A percentile compares a stretch with the other conserved stretches of the same genome.
Conservation (phyloP, 2,329 filamentous ascomycete genomes). For the Aspergillus ochraceoroseus region DNA sequence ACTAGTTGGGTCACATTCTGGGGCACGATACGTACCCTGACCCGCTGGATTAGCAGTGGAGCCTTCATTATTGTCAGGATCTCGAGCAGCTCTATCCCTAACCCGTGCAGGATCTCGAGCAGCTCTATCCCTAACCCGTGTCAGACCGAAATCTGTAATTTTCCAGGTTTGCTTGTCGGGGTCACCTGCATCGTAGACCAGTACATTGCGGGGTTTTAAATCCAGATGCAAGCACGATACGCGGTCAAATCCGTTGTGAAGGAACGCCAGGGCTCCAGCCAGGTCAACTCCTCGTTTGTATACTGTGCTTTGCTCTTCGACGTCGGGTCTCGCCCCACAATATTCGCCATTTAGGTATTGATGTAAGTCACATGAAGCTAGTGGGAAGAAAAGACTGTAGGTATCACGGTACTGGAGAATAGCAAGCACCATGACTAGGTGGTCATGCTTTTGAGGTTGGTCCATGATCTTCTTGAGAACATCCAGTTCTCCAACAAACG, state of each 20-base stretch:
- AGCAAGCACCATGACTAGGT: constrained; percentile 38
- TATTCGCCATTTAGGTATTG: constrained; percentile 34
- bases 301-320: constrained; percentile 23
- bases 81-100: constrained; percentile 19
- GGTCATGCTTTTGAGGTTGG: constrained; percentile 30
- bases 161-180: constrained; percentile 31
- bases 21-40: constrained; percentile 39
- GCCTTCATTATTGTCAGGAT: constrained; percentile 8
- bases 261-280: constrained; percentile 36
- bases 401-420: constrained; percentile 32
- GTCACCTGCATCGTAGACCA: constrained; percentile 22
- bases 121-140: constrained; percentile 31
- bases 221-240: constrained; percentile 44
- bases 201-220: constrained; percentile 40
- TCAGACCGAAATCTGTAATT: constrained; percentile 43
- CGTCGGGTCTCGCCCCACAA: constrained; percentile 11
- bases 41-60: constrained; percentile 23
- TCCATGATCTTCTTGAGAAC: constrained; percentile 36
- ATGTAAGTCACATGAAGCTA: constrained; percentile 37
- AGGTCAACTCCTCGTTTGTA: constrained; percentile 31
- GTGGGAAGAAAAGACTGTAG: constrained; percentile 43
- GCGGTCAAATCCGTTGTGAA: constrained; percentile 37
- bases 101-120: constrained; percentile 36
- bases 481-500: constrained; percentile 27
- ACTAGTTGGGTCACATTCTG: constrained; percentile 26